Evolutionary conservation across 1,139 yeast genomes (phyloP).

Genomic region (Zygosaccharomyces pseudobailii): DNA sequence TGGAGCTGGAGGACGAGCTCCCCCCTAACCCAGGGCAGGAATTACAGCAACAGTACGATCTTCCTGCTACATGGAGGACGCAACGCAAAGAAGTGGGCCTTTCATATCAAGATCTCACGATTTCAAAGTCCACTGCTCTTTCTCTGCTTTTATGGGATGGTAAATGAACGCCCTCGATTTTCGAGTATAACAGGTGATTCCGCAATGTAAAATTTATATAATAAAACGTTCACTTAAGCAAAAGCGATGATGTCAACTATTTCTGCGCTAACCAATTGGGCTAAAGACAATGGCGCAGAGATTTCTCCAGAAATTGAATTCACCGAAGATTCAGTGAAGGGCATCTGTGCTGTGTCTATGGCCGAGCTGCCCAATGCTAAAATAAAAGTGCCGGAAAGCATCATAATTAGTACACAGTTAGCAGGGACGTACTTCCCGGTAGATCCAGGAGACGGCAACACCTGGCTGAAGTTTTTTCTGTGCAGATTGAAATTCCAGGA

Average conservation of each 20-base stretch:
- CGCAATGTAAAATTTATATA: background rate
- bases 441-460: slow-evolving; percentile 30
- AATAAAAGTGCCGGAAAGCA: slow-evolving; percentile 39
- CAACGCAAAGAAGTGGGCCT: slow-evolving; percentile 1
- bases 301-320: slow-evolving; percentile 37
- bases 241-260: slow-evolving; percentile 6
- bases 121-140: background rate
- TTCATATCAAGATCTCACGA: background rate
- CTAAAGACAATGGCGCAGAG: slow-evolving; percentile 42
- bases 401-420: slow-evolving; percentile 40
- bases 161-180: background rate
- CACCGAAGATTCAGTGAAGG: slow-evolving; percentile 27
- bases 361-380: slow-evolving; percentile 8
- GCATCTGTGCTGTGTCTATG: slow-evolving; percentile 40
- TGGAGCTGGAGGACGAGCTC: background rate
- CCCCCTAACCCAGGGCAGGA: background rate
- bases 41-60: background rate
- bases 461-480: slow-evolving; percentile 46
- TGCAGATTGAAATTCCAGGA: slow-evolving; percentile 40
- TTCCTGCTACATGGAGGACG: slow-evolving; percentile 1
- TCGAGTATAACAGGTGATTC: background rate
- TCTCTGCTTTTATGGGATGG: slow-evolving; percentile 1
- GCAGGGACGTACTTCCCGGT: slow-evolving; percentile 41
- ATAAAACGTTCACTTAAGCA: background rate
- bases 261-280: slow-evolving; percentile 45